Base-by-base conservation (phyloP, 805 yeast species). In the Sugiyamaella chiloensis region DNA sequence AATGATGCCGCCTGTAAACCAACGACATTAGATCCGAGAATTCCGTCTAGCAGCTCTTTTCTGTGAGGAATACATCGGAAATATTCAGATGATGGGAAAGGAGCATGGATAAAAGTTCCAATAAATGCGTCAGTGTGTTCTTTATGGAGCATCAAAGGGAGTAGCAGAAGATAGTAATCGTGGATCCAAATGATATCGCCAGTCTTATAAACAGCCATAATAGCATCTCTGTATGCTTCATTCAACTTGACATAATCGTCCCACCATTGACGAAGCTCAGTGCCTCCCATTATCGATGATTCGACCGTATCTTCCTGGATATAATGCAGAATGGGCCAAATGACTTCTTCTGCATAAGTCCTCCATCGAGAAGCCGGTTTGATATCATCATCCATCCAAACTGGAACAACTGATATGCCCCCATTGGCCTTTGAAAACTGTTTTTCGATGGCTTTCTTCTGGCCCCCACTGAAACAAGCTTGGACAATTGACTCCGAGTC, bases 301-400 rank as follows among this genome's bases (percentile, higher is more conserved):
- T 50, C 48, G 23, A 17, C 27, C 12, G 30, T 39, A 9, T 51
- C 83, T 37, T 83, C 83, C 65, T 87, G 85, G 64, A 93, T 88
- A 68, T 93, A 93, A 62, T 93, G 99, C 67, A 91, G 81, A 2
- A 88, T 84, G 1, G 96, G 96, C 98, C 99, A 93, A 24, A 93
- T 70, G 17, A 83, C 83, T 58, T 85, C 80, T 62, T 91, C 98
- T 1, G 97, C 95, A 61, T 87, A 91, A 55, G 75, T 75, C 56
- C 97, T 76, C 96, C 97, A 91, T 51, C 90, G 72, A 37, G 72
- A 72, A 64, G 86, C 95, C 52, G 82, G 78, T 52, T 93, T 77
- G 5, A 34, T 21, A 14, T 6, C 37, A 12, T 34, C 37, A 47
- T 85, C 71, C 27, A 91, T 70, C 96, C 97, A 90, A 45, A 91